A percentile compares a stretch with the other conserved stretches of the same genome.
Evolutionary conservation across 2,329 filamentous ascomycete genomes (phyloP).

Genomic region (Nothophaeocryptopus gaeumannii): DNA sequence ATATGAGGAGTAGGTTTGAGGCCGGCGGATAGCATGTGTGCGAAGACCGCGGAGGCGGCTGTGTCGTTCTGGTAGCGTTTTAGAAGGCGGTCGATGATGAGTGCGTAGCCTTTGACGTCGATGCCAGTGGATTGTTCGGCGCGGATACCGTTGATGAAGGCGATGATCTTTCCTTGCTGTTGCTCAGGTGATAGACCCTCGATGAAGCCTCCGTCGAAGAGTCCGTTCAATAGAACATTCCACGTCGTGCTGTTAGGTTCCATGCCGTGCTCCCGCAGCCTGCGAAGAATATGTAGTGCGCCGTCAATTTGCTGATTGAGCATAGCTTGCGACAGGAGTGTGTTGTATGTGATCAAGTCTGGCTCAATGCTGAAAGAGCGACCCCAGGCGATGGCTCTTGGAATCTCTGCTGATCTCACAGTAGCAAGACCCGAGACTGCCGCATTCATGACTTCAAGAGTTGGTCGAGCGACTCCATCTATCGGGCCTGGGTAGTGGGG

Average conservation of each 20-base stretch:
- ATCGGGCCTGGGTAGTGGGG: conserved; percentile 26
- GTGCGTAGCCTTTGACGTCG: conserved; percentile 64
- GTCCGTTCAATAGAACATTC: conserved; percentile 65
- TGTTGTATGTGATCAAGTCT: conserved; percentile 35
- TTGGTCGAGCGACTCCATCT: conserved; percentile 55
- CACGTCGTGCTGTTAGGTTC: conserved; percentile 60
- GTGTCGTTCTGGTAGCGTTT: conserved; percentile 43
- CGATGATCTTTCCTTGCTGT: conserved; percentile 55
- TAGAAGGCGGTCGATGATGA: conserved; percentile 66
- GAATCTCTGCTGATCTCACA: conserved; percentile 50
- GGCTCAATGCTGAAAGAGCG: conserved; percentile 34
- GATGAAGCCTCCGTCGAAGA: conserved; percentile 52
- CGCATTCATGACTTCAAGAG: conserved; percentile 66
- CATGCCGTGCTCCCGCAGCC: conserved; percentile 46
- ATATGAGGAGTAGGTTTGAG: conserved; percentile 61
- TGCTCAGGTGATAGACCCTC: conserved; percentile 44
- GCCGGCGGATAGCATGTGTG: conserved; percentile 57
- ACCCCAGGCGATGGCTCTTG: conserved; percentile 53
- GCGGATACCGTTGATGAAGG: conserved; percentile 59
- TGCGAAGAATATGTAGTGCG: conserved; percentile 40
- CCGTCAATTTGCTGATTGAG: conserved; percentile 26
- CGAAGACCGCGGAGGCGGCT: conserved; percentile 60
- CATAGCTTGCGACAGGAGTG: conserved; percentile 34
- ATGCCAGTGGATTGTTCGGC: conserved; percentile 52
- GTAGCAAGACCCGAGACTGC: conserved; percentile 62